These are phyloP conservation scores for Omphalotus guepiniiformis DNA, from an alignment of 768 basidiomycete genomes.

Conservation along the genomic window DNA sequence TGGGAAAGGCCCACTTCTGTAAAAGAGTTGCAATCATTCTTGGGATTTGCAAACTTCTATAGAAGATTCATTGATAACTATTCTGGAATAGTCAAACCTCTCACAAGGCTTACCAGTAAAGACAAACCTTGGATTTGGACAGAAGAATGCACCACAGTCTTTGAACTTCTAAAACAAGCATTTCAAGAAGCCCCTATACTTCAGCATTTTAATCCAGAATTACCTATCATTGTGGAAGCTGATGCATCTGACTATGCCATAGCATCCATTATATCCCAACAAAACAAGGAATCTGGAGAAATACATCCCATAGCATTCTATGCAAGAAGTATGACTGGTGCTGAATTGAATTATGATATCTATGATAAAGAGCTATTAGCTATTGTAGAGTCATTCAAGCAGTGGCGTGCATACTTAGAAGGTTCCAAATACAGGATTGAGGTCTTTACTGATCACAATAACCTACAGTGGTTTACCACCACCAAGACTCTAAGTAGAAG, in stretches of 20 bases:
- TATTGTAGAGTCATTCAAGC: neutral
- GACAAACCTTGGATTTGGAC: neutral
- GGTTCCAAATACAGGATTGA: neutral
- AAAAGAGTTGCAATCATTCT: constrained; percentile 32
- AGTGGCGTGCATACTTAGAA: neutral
- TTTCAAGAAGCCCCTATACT: constrained; percentile 14
- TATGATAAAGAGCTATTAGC: constrained; percentile 31
- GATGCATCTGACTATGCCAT: constrained; percentile 16
- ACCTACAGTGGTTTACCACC: neutral
- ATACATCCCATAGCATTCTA: constrained; percentile 22
- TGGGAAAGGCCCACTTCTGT: constrained; percentile 33
- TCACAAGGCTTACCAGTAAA: neutral
- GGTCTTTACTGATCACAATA: neutral
- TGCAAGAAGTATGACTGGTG: constrained; percentile 10
- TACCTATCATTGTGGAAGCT: constrained; percentile 8
- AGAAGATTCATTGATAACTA: constrained; percentile 29
- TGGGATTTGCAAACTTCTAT: constrained; percentile 41
- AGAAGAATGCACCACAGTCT: constrained; percentile 5
- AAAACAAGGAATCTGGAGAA: neutral
- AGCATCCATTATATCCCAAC: constrained; percentile 10
- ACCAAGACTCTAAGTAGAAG: neutral
- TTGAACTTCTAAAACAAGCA: constrained; percentile 13
- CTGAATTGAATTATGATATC: constrained; percentile 29
- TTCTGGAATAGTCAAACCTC: constrained; percentile 16
- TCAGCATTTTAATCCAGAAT: constrained; percentile 6